Conservation (phyloP, 1,139 yeast genomes). For the Lodderomyces elongisporus region DNA sequence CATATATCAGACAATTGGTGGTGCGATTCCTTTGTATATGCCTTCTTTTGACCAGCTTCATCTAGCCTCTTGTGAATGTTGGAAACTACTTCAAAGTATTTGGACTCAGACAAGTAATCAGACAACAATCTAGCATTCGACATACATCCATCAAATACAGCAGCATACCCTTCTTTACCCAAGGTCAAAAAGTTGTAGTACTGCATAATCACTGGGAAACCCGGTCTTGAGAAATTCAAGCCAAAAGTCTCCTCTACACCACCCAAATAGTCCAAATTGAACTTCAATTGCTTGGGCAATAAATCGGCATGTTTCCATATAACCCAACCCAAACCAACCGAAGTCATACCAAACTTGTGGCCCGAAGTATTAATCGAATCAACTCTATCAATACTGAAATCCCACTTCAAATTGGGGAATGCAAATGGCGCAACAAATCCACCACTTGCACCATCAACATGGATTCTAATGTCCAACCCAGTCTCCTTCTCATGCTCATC, state of each 20-base stretch:
- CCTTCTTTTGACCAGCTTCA: conserved; percentile 13
- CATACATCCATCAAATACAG: conserved; percentile 58
- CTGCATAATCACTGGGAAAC: conserved; percentile 84
- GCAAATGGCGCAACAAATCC: conserved; percentile 83
- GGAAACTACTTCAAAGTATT: conserved; percentile 69
- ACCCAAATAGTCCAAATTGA: conserved; percentile 79
- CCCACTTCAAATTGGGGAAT: conserved; percentile 77
- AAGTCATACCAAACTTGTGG: conserved; percentile 85
- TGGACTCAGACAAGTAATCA: conserved; percentile 57
- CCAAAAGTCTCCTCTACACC: conserved; percentile 86
- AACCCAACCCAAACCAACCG: conserved; percentile 93
- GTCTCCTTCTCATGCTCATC: conserved; percentile 66
- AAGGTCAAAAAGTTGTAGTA: conserved; percentile 71
- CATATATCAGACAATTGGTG: conserved; percentile 6
- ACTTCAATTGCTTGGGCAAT: conserved; percentile 68
- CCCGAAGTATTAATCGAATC: conserved; percentile 89
- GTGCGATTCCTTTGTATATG: conserved; percentile 18
- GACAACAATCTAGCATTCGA: conserved; percentile 69
- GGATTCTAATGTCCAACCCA: conserved; percentile 72
- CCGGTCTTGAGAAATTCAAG: conserved; percentile 87
- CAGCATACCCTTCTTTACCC: conserved; percentile 67
- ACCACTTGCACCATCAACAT: conserved; percentile 93
- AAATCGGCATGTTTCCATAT: conserved; percentile 65
- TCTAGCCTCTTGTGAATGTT: conserved; percentile 59
- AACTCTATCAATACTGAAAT: conserved; percentile 66